Conservation (phyloP, 164 flowering plant genomes). For the Warburgia ugandensis region DNA sequence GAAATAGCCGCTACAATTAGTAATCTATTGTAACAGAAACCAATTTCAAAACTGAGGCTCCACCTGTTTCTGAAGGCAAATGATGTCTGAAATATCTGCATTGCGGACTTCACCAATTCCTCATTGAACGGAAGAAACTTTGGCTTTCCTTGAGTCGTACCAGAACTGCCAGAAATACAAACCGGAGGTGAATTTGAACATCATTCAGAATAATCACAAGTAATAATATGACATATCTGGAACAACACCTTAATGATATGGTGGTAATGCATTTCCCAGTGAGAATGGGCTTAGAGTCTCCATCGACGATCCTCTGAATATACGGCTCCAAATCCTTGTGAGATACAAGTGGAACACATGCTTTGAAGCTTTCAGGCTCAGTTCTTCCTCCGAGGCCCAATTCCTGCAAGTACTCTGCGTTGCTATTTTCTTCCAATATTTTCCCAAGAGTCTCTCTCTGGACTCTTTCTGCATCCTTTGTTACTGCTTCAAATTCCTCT, state of each 20-base stretch:
- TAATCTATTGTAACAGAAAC: no score
- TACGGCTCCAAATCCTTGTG: constrained; percentile 70
- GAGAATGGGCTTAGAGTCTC: constrained; percentile 55
- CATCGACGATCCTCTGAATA: constrained; percentile 66
- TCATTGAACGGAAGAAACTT: constrained; percentile 81
- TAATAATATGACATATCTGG: not conserved
- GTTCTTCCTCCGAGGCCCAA: constrained; percentile 75
- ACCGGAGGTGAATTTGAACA: not conserved
- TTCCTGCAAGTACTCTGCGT: constrained; percentile 56
- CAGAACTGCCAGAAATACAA: constrained; percentile 88
- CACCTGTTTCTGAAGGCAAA: constrained; percentile 90
- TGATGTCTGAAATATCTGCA: constrained; percentile 67
- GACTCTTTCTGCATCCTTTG: constrained; percentile 57
- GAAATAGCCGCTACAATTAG: no score
- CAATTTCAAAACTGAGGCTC: no score
- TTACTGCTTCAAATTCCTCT: constrained; percentile 65
- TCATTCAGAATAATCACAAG: not conserved
- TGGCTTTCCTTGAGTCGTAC: constrained; percentile 85
- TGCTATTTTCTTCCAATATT: constrained; percentile 65
- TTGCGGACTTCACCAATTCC: constrained; percentile 48
- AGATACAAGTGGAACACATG: constrained; percentile 57
- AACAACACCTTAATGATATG: constrained; percentile 67
- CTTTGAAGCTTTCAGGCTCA: constrained; percentile 59
- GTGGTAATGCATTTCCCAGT: constrained; percentile 71
- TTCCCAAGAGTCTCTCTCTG: constrained; percentile 62